phyloP scores from a whole-genome alignment of 345 rosid species.

The rapeseed (Brassica napus) region DNA sequence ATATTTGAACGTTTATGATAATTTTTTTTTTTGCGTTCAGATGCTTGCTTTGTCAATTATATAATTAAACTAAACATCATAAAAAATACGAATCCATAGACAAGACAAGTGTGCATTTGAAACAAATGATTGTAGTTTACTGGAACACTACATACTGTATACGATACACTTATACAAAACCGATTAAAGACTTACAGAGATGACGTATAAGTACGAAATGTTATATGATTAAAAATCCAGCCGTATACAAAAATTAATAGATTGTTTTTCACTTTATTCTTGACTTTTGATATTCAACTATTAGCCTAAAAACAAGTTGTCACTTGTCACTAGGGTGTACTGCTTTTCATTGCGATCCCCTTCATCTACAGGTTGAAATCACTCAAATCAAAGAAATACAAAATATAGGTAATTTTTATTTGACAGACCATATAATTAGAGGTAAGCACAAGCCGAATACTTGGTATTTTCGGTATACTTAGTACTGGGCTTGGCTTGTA shows the following conservation, averaged over 20 bases:
- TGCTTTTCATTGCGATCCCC: background rate
- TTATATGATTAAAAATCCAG: background rate
- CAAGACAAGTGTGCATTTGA: background rate
- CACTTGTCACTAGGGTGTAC: background rate
- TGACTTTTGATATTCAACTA: conserved; percentile 9
- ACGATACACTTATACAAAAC: background rate
- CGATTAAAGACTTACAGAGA: background rate
- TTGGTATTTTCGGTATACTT: too few species aligned
- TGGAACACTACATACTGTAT: background rate
- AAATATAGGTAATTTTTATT: background rate
- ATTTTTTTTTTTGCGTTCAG: background rate
- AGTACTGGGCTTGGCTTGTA: too few species aligned
- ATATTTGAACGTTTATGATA: background rate
- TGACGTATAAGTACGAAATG: background rate
- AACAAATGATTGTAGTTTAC: background rate
- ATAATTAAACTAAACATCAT: background rate
- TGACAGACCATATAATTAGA: too few species aligned
- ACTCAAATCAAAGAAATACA: background rate
- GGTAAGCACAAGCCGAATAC: too few species aligned
- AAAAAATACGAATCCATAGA: background rate
- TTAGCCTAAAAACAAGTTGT: conserved; percentile 26
- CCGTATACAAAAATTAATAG: background rate
- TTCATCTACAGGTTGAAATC: background rate
- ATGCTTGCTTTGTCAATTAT: background rate
- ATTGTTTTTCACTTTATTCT: background rate